Percentiles rank a stretch among this genome's conserved stretches.
phyloP scores from a whole-genome alignment of 208 protist genomes.

The Lotmaria passim region DNA sequence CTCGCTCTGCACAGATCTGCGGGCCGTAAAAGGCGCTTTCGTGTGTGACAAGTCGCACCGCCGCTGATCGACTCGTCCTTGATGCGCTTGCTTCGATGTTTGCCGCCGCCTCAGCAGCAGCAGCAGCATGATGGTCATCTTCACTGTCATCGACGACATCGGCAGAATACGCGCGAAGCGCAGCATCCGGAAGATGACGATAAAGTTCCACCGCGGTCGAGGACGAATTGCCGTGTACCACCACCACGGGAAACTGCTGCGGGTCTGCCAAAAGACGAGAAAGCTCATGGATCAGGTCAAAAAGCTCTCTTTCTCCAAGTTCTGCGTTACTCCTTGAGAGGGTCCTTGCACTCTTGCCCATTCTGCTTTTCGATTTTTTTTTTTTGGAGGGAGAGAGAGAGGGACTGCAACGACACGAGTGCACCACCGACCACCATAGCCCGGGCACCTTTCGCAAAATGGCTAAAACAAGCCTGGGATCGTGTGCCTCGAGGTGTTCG shows the following conservation, averaged over 20 bases:
- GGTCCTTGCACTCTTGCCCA: neutral
- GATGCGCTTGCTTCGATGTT: neutral
- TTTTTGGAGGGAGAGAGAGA: too few relatives aligned
- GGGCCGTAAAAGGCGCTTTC: slow-evolving; percentile 14
- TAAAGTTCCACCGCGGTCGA: slow-evolving; percentile 24
- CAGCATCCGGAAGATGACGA: slow-evolving; percentile 15
- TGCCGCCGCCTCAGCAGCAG: neutral
- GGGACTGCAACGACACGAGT: too few relatives aligned
- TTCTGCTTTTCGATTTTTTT: too few relatives aligned
- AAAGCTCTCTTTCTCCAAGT: neutral
- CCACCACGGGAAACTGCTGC: slow-evolving; percentile 21
- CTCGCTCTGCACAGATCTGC: neutral
- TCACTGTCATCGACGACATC: neutral
- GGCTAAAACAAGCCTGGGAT: too few relatives aligned
- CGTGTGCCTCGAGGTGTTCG: too few relatives aligned
- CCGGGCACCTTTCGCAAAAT: too few relatives aligned
- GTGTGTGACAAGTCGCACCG: slow-evolving; percentile 41
- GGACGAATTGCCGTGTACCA: slow-evolving; percentile 20
- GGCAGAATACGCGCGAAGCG: neutral
- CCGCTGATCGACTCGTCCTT: neutral
- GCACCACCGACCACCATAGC: too few relatives aligned
- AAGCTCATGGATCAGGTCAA: neutral
- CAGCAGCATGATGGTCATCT: too few relatives aligned
- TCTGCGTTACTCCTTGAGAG: neutral
- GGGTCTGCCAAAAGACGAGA: slow-evolving; percentile 10